phyloP scores from a whole-genome alignment of 257 asterid genomes.

The Ligustrum vulgare region DNA sequence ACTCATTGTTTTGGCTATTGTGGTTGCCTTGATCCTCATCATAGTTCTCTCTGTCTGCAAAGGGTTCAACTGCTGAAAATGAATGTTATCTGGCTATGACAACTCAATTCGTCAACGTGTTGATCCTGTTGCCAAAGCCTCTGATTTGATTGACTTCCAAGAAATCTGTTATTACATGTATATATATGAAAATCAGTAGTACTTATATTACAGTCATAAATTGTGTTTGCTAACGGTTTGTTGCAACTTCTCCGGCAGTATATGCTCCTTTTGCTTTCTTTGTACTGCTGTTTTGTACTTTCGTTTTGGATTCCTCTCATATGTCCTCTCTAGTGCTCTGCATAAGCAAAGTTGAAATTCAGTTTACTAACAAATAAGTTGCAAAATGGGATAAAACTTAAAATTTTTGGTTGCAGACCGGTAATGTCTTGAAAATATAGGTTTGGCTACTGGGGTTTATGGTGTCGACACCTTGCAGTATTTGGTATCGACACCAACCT shows the following conservation, averaged over 20 bases:
- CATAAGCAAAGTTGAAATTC: too few species aligned
- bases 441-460: too few species aligned
- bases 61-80: conserved; percentile 63
- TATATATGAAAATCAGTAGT: too few species aligned
- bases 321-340: too few species aligned
- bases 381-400: too few species aligned
- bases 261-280: background rate
- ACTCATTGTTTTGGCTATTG: conserved; percentile 66
- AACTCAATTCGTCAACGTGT: background rate
- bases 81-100: background rate
- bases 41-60: conserved; percentile 69
- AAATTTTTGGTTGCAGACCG: too few species aligned
- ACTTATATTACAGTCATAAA: background rate
- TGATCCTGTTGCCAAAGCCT: background rate
- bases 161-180: background rate
- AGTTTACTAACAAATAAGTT: too few species aligned
- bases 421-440: too few species aligned
- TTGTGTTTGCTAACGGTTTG: background rate
- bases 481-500: too few species aligned
- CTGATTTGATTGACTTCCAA: background rate
- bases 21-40: conserved; percentile 73
- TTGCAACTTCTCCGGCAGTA: background rate
- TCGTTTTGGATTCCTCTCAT: too few species aligned
- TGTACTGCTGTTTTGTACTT: background rate
- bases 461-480: too few species aligned